Base-by-base conservation (phyloP, 179 eudicot genomes). In the Beta macrorhiza region DNA sequence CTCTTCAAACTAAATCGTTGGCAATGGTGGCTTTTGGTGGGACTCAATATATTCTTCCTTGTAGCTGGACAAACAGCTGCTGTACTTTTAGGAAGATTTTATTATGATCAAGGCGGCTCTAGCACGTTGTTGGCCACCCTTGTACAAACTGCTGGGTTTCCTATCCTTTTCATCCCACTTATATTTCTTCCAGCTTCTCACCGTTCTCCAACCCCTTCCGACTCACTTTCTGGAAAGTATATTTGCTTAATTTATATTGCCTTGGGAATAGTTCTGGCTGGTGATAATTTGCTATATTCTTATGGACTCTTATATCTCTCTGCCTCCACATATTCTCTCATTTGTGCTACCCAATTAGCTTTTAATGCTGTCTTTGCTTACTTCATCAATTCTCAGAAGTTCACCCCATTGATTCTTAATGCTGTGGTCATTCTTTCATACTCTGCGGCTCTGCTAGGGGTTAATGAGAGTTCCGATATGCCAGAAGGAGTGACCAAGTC, bases 261-360 rank as follows among this genome's bases (percentile, higher is more conserved):
- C 9, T 87, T 94, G 74, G 98, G 99, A 63, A 83, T 87, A 56
- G 68, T 90, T 6, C 77, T 94, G 45, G 99, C 98, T 7, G 89
- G 85, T 44, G 97, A 92, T 77, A 90, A 91, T 64, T 87, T 89
- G 87, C 73, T 95, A 8, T 95, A 91, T 59, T 92, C 99, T 11
- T 53, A 87, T 29, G 99, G 96, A 67, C 89, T 95, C 25, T 67
- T 90, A 51, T 95, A 93, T 82, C 91, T 95, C 64, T 88, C 98
- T 1, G 97, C 91, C 75, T 94, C 97, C 19, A 95, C 99, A 32
- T 95, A 92, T 75, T 91, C 99, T 47, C 98, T 95, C 86, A 90
- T 95, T 78, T 92, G 97, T 74, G 93, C 99, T 10, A 88, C 96
- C 67, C 98, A 94, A 72, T 83, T 95, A 80, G 94, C 88, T 47